These are phyloP conservation scores for Kwoniella mangroviensis DNA, from an alignment of 768 basidiomycete species.

Conservation along the genomic window DNA sequence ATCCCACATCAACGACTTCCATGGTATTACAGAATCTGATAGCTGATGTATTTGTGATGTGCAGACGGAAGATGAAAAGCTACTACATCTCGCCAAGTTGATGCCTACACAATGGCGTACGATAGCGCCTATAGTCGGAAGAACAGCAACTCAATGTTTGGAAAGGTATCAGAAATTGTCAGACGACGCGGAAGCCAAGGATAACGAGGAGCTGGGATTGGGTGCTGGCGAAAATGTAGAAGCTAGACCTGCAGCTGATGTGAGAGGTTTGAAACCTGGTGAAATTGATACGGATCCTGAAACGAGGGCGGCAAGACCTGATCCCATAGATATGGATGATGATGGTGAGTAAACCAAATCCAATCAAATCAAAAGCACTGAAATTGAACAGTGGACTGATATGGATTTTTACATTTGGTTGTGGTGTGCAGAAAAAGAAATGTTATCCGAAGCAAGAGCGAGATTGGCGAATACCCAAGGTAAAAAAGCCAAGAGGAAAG, in stretches of 20 bases:
- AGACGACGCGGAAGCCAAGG: constrained; percentile 96
- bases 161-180: constrained; percentile 97
- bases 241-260: constrained; percentile 83
- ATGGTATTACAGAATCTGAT: too few relatives aligned
- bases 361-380: neutral
- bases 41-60: neutral
- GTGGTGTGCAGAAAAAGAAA: constrained; percentile 81
- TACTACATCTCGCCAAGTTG: constrained; percentile 93
- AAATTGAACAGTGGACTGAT: neutral
- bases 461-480: constrained; percentile 98
- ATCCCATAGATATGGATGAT: constrained; percentile 99
- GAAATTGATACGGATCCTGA: constrained; percentile 99
- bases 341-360: constrained; percentile 67
- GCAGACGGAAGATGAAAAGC: constrained; percentile 96
- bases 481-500: constrained; percentile 99
- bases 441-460: constrained; percentile 97
- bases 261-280: constrained; percentile 84
- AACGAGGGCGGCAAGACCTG: constrained; percentile 95
- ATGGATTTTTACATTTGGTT: too few relatives aligned
- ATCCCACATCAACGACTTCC: neutral
- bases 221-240: constrained; percentile 77
- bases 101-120: constrained; percentile 99
- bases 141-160: constrained; percentile 95
- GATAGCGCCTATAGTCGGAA: constrained; percentile 95
- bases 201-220: constrained; percentile 90